phyloP scores from a whole-genome alignment of 495 filamentous ascomycete genomes.

The Aspergillus cavernicola region DNA sequence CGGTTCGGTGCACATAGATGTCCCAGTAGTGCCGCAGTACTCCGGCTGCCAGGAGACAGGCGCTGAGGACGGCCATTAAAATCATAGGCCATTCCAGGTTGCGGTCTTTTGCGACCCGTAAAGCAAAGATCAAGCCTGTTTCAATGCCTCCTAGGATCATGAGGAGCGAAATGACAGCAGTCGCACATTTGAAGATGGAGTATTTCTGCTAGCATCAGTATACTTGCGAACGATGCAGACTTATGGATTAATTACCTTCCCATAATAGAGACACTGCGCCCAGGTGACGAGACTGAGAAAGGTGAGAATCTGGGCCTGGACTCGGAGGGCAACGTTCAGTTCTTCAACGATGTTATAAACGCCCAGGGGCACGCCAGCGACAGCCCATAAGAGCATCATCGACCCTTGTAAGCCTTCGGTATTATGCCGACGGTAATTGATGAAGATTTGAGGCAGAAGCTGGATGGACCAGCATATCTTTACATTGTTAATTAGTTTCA shows the following conservation, averaged over 20 bases:
- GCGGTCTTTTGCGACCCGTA: slow-evolving; percentile 36
- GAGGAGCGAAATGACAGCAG: slow-evolving; percentile 31
- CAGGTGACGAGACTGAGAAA: slow-evolving; percentile 59
- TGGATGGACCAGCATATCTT: slow-evolving; percentile 52
- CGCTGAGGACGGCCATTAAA: slow-evolving; percentile 59
- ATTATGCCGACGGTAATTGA: slow-evolving; percentile 59
- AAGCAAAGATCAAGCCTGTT: slow-evolving; percentile 47
- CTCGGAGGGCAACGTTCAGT: slow-evolving; percentile 56
- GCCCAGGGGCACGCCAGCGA: slow-evolving; percentile 59
- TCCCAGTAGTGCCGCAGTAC: slow-evolving; percentile 55
- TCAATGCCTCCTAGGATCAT: slow-evolving; percentile 50
- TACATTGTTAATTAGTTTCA: neutral
- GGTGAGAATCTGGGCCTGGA: slow-evolving; percentile 62
- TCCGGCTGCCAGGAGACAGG: slow-evolving; percentile 53
- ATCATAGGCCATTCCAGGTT: slow-evolving; percentile 50
- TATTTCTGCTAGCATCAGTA: slow-evolving; percentile 33
- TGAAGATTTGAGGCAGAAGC: slow-evolving; percentile 61
- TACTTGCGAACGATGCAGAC: neutral
- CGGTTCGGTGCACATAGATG: slow-evolving; percentile 55
- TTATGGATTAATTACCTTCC: slow-evolving; percentile 32
- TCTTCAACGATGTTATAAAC: slow-evolving; percentile 61
- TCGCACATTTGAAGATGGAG: slow-evolving; percentile 39
- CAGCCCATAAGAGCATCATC: slow-evolving; percentile 68
- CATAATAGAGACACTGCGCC: slow-evolving; percentile 63
- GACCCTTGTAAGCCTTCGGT: slow-evolving; percentile 56